These are phyloP conservation scores for Trichoderma simmonsii DNA, from an alignment of 2,329 filamentous ascomycete species.

Conservation along the genomic window DNA sequence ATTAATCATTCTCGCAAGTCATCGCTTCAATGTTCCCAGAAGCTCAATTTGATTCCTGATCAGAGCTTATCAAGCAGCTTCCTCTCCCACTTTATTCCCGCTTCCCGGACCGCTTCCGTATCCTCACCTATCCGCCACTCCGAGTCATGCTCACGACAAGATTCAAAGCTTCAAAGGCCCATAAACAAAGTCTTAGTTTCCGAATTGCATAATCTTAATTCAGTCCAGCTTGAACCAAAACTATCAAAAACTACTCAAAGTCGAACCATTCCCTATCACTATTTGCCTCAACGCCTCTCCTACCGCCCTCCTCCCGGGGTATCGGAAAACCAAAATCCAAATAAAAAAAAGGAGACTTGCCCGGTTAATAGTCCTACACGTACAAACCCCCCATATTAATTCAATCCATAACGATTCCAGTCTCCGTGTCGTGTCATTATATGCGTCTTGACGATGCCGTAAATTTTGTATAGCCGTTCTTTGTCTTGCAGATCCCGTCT, in stretches of 20 bases:
- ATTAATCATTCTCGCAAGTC: background rate
- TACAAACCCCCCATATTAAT: slow-evolving; percentile 6
- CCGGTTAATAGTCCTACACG: slow-evolving; percentile 25
- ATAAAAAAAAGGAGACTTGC: slow-evolving; percentile 14
- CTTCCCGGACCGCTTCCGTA: background rate
- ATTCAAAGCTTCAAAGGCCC: background rate
- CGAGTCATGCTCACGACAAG: background rate
- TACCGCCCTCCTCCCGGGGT: slow-evolving; percentile 24
- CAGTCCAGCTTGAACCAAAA: background rate
- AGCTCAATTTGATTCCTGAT: background rate
- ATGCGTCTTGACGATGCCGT: background rate
- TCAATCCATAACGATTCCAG: background rate
- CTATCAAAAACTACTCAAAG: slow-evolving; percentile 6
- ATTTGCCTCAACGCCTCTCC: slow-evolving; percentile 24
- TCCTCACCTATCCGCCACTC: background rate
- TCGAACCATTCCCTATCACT: background rate
- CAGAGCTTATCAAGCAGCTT: background rate
- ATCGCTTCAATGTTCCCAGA: background rate
- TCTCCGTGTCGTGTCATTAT: slow-evolving; percentile 14
- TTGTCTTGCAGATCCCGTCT: background rate
- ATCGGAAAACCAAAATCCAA: slow-evolving; percentile 25
- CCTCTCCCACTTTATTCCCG: background rate
- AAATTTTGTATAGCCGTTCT: background rate
- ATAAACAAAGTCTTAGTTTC: background rate
- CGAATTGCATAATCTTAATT: background rate